phyloP scores from a whole-genome alignment of 2,329 filamentous ascomycete species.

The Paecilomyces sp. region DNA sequence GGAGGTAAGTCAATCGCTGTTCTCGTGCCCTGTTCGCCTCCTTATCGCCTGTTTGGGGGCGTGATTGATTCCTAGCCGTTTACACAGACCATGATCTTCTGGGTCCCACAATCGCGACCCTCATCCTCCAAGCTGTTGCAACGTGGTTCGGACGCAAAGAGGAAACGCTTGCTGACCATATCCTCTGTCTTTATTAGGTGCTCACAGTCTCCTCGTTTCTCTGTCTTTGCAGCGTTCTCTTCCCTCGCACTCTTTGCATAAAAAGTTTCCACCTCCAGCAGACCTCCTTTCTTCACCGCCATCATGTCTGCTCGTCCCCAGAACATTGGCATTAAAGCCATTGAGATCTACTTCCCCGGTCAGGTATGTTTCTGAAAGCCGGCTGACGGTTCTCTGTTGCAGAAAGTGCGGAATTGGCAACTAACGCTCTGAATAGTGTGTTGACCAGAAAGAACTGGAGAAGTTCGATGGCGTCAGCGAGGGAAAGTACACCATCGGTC shows the following conservation, averaged over 20 bases:
- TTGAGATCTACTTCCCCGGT: conserved; percentile 80
- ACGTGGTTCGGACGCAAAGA: background rate
- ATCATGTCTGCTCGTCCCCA: conserved; percentile 69
- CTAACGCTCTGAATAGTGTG: conserved; percentile 52
- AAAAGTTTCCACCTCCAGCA: background rate
- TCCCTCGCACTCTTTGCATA: background rate
- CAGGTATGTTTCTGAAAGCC: conserved; percentile 54
- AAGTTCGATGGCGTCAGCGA: conserved; percentile 76
- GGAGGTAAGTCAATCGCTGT: background rate
- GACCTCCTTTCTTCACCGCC: conserved; percentile 12
- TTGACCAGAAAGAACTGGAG: conserved; percentile 75
- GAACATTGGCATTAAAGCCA: conserved; percentile 89
- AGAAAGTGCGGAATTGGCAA: conserved; percentile 6
- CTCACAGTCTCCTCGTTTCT: background rate
- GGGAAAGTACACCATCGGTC: conserved; percentile 86
- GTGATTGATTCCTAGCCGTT: background rate
- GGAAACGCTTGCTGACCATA: background rate
- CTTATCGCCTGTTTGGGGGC: background rate
- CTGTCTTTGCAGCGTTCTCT: background rate
- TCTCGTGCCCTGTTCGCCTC: background rate
- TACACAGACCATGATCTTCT: background rate
- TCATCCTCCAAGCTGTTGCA: background rate
- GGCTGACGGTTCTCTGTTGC: background rate
- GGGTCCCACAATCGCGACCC: background rate
- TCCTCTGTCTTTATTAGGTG: background rate